Percentiles rank a stretch among this genome's conserved stretches.
These are phyloP conservation scores for Salvia miltiorrhiza DNA, from an alignment of 257 asterid genomes.

Conservation along the genomic window DNA sequence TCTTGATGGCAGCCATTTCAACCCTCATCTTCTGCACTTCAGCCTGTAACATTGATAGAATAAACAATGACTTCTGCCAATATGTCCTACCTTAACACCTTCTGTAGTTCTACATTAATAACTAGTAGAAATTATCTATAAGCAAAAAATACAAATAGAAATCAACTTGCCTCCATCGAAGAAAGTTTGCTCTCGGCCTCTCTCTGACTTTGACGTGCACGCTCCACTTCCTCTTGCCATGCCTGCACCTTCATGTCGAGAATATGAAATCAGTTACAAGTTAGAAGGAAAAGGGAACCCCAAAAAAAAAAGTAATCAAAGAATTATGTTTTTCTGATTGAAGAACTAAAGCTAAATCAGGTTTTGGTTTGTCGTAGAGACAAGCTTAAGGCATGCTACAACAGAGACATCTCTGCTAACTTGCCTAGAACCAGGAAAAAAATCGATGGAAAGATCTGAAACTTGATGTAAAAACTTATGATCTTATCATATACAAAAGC, in stretches of 20 bases:
- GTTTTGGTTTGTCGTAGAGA: not conserved
- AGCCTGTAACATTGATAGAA: constrained; percentile 50
- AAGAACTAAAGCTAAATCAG: not conserved
- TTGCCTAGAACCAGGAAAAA: constrained; percentile 6
- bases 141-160: constrained; percentile 2
- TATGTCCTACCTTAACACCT: constrained; percentile 14
- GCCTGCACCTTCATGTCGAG: constrained; percentile 73
- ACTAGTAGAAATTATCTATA: constrained; percentile 1
- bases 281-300: not conserved
- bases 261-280: constrained; percentile 28
- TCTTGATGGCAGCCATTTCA: constrained; percentile 97
- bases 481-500: not conserved
- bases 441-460: not conserved
- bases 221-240: constrained; percentile 99
- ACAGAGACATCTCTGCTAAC: constrained; percentile 1
- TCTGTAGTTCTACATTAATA: constrained; percentile 4
- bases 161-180: constrained; percentile 82
- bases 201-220: constrained; percentile 92
- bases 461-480: not conserved
- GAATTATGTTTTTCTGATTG: not conserved
- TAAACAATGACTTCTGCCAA: constrained; percentile 16
- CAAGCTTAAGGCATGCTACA: not conserved
- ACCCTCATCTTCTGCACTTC: constrained; percentile 97
- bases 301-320: not conserved
- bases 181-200: constrained; percentile 96